Conservation (phyloP, 306 rosid species). For the Castanospermum australe region DNA sequence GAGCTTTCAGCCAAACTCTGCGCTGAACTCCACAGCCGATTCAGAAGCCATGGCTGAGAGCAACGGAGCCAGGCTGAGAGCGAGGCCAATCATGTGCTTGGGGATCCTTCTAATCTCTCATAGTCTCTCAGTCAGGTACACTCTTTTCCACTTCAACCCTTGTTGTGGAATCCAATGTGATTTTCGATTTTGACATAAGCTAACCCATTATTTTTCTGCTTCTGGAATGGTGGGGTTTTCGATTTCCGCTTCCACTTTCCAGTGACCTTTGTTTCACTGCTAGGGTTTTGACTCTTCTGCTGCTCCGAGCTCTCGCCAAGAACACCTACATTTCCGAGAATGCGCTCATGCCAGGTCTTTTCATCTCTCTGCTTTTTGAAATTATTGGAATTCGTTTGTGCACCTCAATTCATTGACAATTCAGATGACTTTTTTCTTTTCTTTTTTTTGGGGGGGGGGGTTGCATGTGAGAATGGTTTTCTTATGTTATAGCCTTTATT, state of each 20-base stretch:
- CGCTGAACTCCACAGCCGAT: background rate
- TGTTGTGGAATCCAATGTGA: background rate
- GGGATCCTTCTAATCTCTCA: constrained; percentile 67
- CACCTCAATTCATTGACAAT: too few relatives aligned
- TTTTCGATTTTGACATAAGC: background rate
- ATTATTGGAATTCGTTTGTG: background rate
- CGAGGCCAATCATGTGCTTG: constrained; percentile 59
- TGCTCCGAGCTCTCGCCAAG: constrained; percentile 65
- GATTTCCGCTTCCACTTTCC: background rate
- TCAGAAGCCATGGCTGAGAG: constrained; percentile 28
- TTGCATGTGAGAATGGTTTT: too few relatives aligned
- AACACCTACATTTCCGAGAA: constrained; percentile 77
- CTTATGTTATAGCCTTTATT: too few relatives aligned
- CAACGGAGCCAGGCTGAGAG: constrained; percentile 23
- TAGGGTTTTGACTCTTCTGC: constrained; percentile 56
- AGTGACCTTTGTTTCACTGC: constrained; percentile 55
- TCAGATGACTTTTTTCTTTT: too few relatives aligned
- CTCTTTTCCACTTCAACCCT: background rate
- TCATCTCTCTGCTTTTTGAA: background rate
- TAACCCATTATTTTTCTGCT: background rate
- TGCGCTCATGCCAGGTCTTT: constrained; percentile 71
- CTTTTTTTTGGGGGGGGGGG: too few relatives aligned
- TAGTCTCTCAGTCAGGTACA: constrained; percentile 54
- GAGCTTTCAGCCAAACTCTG: too few relatives aligned
- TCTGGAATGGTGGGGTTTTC: background rate